Percentiles rank a stretch among this genome's conserved stretches.
Evolutionary conservation across 371 early-diverging fungal genomes (phyloP).

Genomic region (Mucor saturninus): DNA sequence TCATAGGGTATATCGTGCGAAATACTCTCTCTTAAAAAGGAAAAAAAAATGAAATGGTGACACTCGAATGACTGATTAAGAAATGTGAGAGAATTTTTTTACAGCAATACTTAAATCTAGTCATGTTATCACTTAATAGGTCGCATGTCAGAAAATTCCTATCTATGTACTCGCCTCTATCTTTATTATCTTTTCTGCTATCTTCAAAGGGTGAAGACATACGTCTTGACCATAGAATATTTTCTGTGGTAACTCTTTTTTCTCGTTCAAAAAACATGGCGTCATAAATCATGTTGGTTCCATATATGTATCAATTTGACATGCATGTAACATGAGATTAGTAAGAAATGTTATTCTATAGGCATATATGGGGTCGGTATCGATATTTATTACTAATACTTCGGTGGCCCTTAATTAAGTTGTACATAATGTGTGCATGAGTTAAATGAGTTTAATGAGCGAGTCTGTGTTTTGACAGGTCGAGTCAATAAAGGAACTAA

Average conservation of each 20-base stretch:
- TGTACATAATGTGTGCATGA: too few species aligned
- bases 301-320: slow-evolving; percentile 1
- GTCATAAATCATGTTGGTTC: not conserved
- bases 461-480: too few species aligned
- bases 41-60: slow-evolving; percentile 6
- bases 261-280: not conserved
- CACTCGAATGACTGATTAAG: slow-evolving; percentile 7
- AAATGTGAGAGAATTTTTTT: not conserved
- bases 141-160: slow-evolving; percentile 7
- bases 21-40: slow-evolving; percentile 10
- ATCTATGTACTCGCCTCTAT: not conserved
- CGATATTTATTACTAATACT: not conserved
- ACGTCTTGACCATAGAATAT: too few species aligned
- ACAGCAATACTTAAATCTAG: not conserved
- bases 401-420: not conserved
- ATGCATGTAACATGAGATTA: slow-evolving; percentile 5
- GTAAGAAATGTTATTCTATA: not conserved
- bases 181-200: not conserved
- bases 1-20: slow-evolving; percentile 28
- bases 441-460: too few species aligned
- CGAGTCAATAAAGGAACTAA: too few species aligned
- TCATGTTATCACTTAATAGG: not conserved
- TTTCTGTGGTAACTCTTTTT: too few species aligned
- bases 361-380: not conserved
- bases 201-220: too few species aligned